A percentile compares a stretch with the other conserved stretches of the same genome.
Evolutionary conservation across 176 grass and related monocot species (phyloP).

Genomic region (Carex kokanica): DNA sequence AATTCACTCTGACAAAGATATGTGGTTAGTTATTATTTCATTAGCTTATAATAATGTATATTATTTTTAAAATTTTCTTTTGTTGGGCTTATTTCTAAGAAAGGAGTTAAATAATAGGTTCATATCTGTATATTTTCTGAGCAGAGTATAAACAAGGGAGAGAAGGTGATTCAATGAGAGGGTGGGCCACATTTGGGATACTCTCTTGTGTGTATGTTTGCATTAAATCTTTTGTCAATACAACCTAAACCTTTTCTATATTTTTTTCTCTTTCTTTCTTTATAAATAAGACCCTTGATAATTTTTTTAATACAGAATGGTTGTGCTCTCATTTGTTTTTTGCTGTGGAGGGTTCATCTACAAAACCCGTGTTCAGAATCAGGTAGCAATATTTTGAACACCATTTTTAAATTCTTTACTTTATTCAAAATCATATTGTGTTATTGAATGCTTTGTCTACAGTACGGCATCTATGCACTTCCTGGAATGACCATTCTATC

Average conservation of each 20-base stretch:
- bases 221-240: constrained; percentile 22
- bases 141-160: constrained; percentile 62
- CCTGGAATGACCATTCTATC: constrained; percentile 71
- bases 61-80: not conserved
- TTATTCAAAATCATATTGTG: constrained; percentile 2
- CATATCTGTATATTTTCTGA: not conserved
- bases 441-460: constrained; percentile 22
- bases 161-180: constrained; percentile 47
- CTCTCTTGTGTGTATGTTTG: constrained; percentile 73
- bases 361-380: constrained; percentile 45
- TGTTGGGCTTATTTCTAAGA: not conserved
- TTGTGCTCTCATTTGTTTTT: constrained; percentile 57
- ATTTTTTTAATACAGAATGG: constrained; percentile 43
- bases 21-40: constrained; percentile 69
- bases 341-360: constrained; percentile 87
- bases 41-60: constrained; percentile 14
- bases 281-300: not conserved
- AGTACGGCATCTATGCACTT: constrained; percentile 68
- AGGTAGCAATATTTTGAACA: constrained; percentile 46
- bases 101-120: not conserved
- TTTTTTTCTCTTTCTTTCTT: constrained; percentile 18
- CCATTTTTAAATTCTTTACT: constrained; percentile 22
- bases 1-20: constrained; percentile 73
- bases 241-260: constrained; percentile 21
- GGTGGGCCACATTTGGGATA: constrained; percentile 83